Evolutionary conservation across 129 eudicot genomes (phyloP).

Genomic region (Dittrichia graveolens): DNA sequence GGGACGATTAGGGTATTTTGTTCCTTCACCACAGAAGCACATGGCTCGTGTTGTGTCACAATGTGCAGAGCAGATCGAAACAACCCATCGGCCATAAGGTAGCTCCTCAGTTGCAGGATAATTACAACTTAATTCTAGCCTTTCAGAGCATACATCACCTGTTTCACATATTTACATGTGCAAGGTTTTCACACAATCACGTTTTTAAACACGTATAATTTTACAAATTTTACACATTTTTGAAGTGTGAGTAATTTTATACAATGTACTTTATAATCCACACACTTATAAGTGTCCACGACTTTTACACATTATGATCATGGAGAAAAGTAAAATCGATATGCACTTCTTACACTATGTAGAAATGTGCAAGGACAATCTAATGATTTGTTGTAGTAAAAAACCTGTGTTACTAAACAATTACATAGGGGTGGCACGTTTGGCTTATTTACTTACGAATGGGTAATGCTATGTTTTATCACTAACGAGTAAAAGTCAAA

Average conservation of each 20-base stretch:
- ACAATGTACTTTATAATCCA: background rate
- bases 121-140: constrained; percentile 66
- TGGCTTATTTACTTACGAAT: background rate
- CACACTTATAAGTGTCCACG: background rate
- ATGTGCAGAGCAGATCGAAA: constrained; percentile 85
- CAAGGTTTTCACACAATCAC: background rate
- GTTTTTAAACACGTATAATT: background rate
- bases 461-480: background rate
- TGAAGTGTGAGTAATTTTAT: background rate
- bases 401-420: too few relatives aligned
- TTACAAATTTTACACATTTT: background rate
- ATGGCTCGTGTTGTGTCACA: constrained; percentile 96
- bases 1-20: constrained; percentile 96
- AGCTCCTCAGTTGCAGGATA: constrained; percentile 59
- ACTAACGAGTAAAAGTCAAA: background rate
- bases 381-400: too few relatives aligned
- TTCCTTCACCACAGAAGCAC: constrained; percentile 98
- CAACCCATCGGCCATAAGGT: constrained; percentile 93
- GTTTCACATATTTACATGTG: constrained; percentile 18
- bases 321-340: background rate
- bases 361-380: too few relatives aligned
- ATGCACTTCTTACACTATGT: too few relatives aligned
- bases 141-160: constrained; percentile 88
- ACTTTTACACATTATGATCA: background rate
- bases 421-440: too few relatives aligned